phyloP scores from a whole-genome alignment of 805 yeast genomes.

The Spathaspora boniae region DNA sequence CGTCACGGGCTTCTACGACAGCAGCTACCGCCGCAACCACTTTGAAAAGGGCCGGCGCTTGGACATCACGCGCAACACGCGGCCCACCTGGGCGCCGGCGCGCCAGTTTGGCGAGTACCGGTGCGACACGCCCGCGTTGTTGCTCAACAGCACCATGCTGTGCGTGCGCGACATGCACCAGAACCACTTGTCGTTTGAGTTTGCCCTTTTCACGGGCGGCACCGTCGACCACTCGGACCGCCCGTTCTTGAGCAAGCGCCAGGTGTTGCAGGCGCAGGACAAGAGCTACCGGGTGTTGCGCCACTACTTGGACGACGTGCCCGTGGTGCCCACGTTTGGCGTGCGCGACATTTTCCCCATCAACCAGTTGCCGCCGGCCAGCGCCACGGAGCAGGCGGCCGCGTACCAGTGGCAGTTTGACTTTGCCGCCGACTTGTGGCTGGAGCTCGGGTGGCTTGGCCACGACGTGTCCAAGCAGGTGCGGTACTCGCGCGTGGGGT shows the following conservation, averaged over 20 bases:
- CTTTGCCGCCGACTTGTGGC: conserved; percentile 34
- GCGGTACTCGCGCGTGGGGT: conserved; percentile 58
- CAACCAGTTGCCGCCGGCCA: conserved; percentile 59
- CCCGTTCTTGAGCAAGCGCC: conserved; percentile 68
- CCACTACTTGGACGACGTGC: conserved; percentile 44
- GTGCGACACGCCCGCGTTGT: conserved; percentile 65
- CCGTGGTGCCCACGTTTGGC: conserved; percentile 62
- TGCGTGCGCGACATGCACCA: conserved; percentile 14
- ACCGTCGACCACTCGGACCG: conserved; percentile 72
- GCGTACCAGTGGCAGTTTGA: conserved; percentile 39
- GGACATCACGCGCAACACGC: conserved; percentile 15
- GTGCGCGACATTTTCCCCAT: conserved; percentile 74
- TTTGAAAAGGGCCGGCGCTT: conserved; percentile 13
- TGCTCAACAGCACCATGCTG: conserved; percentile 56
- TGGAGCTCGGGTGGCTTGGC: conserved; percentile 36
- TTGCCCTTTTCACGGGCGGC: conserved; percentile 71
- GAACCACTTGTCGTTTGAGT: conserved; percentile 45
- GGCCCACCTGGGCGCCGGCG: conserved; percentile 42
- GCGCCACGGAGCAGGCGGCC: conserved; percentile 23
- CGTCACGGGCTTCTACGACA: conserved; percentile 21
- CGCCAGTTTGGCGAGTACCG: conserved; percentile 57
- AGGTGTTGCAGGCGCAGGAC: conserved; percentile 62
- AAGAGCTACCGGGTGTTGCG: conserved; percentile 68
- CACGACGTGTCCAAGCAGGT: conserved; percentile 25
- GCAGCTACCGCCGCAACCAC: conserved; percentile 11